Conservation (phyloP, 176 grass and related monocot genomes). For the Oryza brachyantha region DNA sequence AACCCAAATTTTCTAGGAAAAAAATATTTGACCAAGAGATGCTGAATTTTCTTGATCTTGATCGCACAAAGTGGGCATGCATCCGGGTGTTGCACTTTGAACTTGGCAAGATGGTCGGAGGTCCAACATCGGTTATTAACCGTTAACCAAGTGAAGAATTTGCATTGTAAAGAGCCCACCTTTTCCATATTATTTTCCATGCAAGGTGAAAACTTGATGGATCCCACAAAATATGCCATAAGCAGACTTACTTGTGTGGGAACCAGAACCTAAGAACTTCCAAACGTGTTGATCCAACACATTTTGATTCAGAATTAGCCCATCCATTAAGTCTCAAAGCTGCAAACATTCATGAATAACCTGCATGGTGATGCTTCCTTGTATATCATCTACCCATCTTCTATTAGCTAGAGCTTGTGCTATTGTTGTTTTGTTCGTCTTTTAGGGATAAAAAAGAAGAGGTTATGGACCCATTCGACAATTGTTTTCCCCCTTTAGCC, state of each 20-base stretch:
- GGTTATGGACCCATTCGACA: not conserved
- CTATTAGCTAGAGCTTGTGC: not conserved
- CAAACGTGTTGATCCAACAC: not conserved
- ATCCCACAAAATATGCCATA: not conserved
- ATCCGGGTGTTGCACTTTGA: not conserved
- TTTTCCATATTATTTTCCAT: not conserved
- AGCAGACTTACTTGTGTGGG: not conserved
- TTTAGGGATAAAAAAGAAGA: not conserved
- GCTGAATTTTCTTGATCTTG: no score
- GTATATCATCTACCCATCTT: not conserved
- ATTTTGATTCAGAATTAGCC: not conserved
- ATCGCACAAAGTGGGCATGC: no score
- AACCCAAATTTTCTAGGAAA: not conserved
- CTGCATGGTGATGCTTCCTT: not conserved
- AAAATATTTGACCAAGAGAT: not conserved
- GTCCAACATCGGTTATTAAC: not conserved
- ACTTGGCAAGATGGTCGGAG: not conserved
- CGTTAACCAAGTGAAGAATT: not conserved
- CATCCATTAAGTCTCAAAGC: not conserved
- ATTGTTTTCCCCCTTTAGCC: not conserved
- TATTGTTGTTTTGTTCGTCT: not conserved
- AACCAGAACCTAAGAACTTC: not conserved
- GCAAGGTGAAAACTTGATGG: not conserved
- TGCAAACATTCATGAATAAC: not conserved
- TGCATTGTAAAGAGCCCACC: not conserved